These are phyloP conservation scores for Agaricus bisporus DNA, from an alignment of 768 basidiomycete species.

Conservation along the genomic window DNA sequence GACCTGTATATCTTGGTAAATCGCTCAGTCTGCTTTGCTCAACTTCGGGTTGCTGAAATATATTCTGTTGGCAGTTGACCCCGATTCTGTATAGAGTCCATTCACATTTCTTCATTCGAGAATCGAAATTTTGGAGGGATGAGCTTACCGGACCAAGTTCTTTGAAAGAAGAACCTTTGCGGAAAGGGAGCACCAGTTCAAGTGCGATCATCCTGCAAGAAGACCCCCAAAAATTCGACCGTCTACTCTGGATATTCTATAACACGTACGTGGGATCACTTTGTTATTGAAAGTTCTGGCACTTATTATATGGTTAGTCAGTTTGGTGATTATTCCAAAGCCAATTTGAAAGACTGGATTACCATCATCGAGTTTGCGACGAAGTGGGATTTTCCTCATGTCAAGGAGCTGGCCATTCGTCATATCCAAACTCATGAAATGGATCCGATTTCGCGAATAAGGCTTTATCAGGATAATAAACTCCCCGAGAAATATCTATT, in stretches of 20 bases:
- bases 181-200: conserved; percentile 23
- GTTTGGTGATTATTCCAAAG: conserved; percentile 2
- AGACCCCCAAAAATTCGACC: conserved; percentile 41
- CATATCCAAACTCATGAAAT: background rate
- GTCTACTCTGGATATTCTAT: conserved; percentile 57
- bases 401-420: conserved; percentile 6
- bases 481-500: conserved; percentile 44
- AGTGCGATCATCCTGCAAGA: conserved; percentile 34
- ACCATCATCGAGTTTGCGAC: conserved; percentile 1
- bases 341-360: conserved; percentile 1
- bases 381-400: conserved; percentile 7
- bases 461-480: conserved; percentile 45
- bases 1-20: background rate
- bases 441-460: conserved; percentile 25
- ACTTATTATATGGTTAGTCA: background rate
- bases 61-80: conserved; percentile 26
- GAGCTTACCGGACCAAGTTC: conserved; percentile 19
- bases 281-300: background rate
- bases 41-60: background rate
- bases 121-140: conserved; percentile 37
- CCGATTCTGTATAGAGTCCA: conserved; percentile 44
- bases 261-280: conserved; percentile 38
- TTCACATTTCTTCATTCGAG: conserved; percentile 45
- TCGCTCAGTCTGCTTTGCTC: conserved; percentile 15
- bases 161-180: conserved; percentile 15